These are phyloP conservation scores for Luvunga scandens DNA, from an alignment of 345 rosid genomes.

Conservation along the genomic window DNA sequence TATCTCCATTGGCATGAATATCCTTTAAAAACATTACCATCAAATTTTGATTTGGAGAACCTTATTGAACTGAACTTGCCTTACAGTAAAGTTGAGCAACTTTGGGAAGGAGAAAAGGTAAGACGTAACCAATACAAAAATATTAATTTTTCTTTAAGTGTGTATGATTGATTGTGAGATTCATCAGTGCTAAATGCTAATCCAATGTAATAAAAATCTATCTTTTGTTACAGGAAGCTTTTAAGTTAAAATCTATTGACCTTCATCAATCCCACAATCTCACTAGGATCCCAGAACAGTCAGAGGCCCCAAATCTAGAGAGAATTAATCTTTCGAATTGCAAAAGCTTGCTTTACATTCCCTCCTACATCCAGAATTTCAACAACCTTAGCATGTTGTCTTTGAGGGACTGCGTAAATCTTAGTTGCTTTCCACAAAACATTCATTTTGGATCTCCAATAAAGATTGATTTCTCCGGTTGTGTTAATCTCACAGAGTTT, in stretches of 20 bases:
- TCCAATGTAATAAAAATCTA: neutral
- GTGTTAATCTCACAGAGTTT: neutral
- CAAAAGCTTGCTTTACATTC: neutral
- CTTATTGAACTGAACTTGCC: neutral
- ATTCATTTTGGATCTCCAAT: neutral
- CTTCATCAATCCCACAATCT: neutral
- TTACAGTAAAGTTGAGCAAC: neutral
- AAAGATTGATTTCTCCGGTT: neutral
- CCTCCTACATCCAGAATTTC: neutral
- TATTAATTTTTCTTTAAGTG: neutral
- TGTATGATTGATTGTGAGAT: neutral
- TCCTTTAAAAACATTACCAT: neutral
- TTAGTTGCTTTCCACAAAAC: neutral
- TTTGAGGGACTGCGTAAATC: neutral
- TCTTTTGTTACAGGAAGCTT: neutral
- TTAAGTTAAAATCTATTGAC: neutral
- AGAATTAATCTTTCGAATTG: neutral
- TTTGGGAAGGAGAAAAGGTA: constrained; percentile 2
- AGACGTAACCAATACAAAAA: neutral
- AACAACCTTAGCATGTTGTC: neutral
- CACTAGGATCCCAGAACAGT: neutral
- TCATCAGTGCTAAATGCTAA: neutral
- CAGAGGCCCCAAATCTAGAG: neutral
- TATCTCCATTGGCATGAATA: neutral
- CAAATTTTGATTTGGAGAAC: neutral